phyloP scores from a whole-genome alignment of 1,139 yeast genomes.

The Tardiomyces depauwii region DNA sequence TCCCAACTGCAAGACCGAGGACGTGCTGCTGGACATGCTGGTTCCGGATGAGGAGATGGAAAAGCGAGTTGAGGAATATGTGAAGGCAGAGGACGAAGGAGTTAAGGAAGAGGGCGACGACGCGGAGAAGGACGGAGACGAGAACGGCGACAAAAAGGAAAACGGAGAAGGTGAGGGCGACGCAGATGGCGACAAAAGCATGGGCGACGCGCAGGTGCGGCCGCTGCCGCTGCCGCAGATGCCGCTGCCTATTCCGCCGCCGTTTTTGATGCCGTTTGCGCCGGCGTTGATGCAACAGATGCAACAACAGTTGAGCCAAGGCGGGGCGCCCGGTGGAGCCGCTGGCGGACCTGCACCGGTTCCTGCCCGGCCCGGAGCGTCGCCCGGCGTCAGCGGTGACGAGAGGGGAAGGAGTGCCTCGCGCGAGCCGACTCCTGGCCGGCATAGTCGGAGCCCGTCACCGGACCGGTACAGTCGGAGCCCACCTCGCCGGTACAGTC shows the following conservation, averaged over 20 bases:
- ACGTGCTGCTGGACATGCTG: conserved; percentile 64
- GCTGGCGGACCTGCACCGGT: too few species aligned
- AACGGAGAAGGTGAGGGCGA: background rate
- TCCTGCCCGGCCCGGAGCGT: background rate
- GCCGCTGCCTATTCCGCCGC: background rate
- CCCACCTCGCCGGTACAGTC: too few species aligned
- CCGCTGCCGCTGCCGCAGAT: background rate
- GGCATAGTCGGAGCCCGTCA: too few species aligned
- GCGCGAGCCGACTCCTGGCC: background rate
- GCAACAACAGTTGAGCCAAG: background rate
- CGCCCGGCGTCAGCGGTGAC: background rate
- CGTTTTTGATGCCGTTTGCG: background rate
- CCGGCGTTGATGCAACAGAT: background rate
- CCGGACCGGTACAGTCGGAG: too few species aligned
- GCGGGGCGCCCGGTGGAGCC: too few species aligned
- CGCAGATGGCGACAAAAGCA: background rate
- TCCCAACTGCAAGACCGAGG: conserved; percentile 72
- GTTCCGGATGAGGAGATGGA: conserved; percentile 49
- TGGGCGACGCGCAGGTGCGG: background rate
- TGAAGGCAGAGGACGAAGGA: conserved; percentile 35
- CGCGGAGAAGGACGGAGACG: conserved; percentile 13
- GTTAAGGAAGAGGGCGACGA: conserved; percentile 40
- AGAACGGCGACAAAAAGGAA: background rate
- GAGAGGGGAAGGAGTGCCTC: background rate
- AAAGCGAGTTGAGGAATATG: conserved; percentile 40